Evolutionary conservation across 2,329 filamentous ascomycete species (phyloP).

Genomic region (Talaromyces sp.): DNA sequence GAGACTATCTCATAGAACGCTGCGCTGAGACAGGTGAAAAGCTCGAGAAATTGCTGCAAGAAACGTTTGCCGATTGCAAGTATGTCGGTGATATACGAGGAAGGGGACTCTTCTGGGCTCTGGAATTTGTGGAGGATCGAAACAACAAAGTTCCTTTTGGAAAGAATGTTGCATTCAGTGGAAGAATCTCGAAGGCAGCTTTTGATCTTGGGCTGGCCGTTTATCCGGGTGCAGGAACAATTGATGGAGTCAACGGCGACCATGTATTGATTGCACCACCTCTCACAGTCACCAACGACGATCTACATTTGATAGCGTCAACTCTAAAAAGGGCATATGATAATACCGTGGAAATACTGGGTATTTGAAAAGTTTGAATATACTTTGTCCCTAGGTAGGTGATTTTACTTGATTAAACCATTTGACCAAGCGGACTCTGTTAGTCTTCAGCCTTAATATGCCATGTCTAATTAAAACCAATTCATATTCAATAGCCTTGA

Average conservation of each 20-base stretch:
- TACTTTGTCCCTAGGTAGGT: background rate
- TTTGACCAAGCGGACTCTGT: background rate
- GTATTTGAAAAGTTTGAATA: background rate
- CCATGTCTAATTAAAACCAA: background rate
- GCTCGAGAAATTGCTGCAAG: constrained; percentile 40
- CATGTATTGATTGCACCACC: constrained; percentile 13
- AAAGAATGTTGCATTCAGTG: background rate
- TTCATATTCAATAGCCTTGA: background rate
- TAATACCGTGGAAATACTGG: background rate
- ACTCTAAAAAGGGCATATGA: background rate
- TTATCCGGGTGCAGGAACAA: constrained; percentile 62
- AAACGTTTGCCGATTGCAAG: constrained; percentile 43
- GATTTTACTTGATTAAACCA: background rate
- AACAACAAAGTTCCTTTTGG: background rate
- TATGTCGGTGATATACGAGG: constrained; percentile 45
- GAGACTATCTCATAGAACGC: constrained; percentile 58
- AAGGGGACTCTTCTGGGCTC: constrained; percentile 7
- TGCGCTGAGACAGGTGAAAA: constrained; percentile 52
- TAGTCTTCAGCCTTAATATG: background rate
- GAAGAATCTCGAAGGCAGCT: background rate
- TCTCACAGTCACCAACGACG: background rate
- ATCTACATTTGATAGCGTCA: background rate
- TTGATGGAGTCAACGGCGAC: constrained; percentile 58
- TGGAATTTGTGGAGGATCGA: constrained; percentile 12
- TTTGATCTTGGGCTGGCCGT: constrained; percentile 44